phyloP scores from a whole-genome alignment of 441 rosid genomes.

The Erodium texanum region DNA sequence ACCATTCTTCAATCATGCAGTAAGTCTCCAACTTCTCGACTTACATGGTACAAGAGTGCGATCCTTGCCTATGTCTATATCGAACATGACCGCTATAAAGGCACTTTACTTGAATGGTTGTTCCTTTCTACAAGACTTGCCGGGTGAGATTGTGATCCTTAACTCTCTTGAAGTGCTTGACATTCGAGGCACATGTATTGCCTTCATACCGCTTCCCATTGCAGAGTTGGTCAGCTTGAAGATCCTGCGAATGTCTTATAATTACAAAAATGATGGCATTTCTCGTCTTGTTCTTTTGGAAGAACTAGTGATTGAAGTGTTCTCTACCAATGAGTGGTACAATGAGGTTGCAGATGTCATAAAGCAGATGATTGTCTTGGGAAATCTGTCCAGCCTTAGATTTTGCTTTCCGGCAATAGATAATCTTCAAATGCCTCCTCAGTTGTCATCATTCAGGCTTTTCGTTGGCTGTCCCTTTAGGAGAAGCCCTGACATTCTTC shows the following conservation, averaged over 20 bases:
- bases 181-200: background rate
- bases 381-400: background rate
- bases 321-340: background rate
- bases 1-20: background rate
- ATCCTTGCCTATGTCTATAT: background rate
- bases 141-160: background rate
- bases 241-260: background rate
- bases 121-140: background rate
- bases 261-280: background rate
- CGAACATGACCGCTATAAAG: background rate
- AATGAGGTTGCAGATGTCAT: background rate
- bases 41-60: background rate
- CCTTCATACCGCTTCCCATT: background rate
- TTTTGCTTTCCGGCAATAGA: background rate
- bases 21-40: background rate
- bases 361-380: background rate
- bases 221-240: background rate
- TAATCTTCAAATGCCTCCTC: background rate
- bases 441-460: background rate
- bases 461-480: background rate
- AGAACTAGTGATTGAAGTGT: constrained; percentile 1
- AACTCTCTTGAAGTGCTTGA: background rate
- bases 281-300: background rate
- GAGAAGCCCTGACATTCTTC: background rate
- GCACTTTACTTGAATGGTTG: background rate